phyloP scores from a whole-genome alignment of 805 yeast species.

The Nakazawaea ambrosiae region DNA sequence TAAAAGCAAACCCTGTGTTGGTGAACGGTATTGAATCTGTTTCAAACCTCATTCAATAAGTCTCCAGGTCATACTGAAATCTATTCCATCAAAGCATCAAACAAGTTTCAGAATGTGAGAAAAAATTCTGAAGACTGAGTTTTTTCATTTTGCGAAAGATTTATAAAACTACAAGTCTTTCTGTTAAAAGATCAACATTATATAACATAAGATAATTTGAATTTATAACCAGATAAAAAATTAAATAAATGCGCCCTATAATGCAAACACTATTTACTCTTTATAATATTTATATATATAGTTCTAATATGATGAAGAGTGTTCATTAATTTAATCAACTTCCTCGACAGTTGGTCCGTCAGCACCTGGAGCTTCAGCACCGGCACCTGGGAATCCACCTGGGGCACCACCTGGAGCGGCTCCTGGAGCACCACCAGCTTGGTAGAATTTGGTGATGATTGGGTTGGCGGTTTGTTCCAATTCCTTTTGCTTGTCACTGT shows the following conservation, averaged over 20 bases:
- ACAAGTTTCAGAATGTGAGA: no score
- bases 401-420: conserved; percentile 54
- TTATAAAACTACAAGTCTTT: no score
- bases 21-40: no score
- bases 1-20: no score
- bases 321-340: conserved; percentile 46
- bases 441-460: conserved; percentile 95
- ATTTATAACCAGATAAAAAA: conserved; percentile 8
- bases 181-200: no score
- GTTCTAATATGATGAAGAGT: background rate
- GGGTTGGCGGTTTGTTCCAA: conserved; percentile 94
- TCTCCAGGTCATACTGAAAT: no score
- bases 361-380: conserved; percentile 50
- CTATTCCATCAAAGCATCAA: no score
- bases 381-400: conserved; percentile 53
- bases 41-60: no score
- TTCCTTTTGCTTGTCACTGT: conserved; percentile 88
- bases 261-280: background rate
- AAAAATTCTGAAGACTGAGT: no score
- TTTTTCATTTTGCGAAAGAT: no score
- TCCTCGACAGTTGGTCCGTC: conserved; percentile 52
- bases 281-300: background rate
- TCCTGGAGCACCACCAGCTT: conserved; percentile 84
- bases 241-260: background rate
- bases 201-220: no score